A percentile compares a stretch with the other conserved stretches of the same genome.
Evolutionary conservation across 148 eudicot genomes (phyloP).

Genomic region (Beta vulgaris): DNA sequence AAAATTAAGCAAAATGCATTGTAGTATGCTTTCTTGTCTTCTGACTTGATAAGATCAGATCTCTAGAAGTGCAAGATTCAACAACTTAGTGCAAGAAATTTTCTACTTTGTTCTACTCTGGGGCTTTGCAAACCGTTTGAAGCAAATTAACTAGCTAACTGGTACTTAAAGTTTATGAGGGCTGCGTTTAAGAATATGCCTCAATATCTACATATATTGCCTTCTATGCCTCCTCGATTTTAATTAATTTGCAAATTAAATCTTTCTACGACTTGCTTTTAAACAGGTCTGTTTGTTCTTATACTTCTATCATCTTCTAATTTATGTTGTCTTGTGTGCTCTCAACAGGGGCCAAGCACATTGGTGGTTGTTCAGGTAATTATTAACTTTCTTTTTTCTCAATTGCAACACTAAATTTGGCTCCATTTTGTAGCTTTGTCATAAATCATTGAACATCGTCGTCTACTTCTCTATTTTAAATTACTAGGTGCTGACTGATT

Average conservation of each 20-base stretch:
- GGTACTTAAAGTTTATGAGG: neutral
- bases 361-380: conserved; percentile 95
- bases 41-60: neutral
- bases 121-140: neutral
- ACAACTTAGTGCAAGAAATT: neutral
- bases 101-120: neutral
- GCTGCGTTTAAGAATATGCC: neutral
- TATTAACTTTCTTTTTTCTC: neutral
- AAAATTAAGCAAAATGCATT: neutral
- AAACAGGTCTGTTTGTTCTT: neutral
- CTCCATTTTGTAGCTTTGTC: neutral
- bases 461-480: neutral
- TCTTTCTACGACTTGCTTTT: neutral
- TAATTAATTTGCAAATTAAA: neutral
- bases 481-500: no score
- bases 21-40: neutral
- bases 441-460: no score
- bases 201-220: neutral
- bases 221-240: neutral
- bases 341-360: conserved; percentile 74
- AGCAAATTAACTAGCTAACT: neutral
- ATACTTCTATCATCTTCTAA: neutral
- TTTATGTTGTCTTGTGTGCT: conserved; percentile 6
- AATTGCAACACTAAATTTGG: neutral
- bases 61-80: neutral